Evolutionary conservation across 371 early-diverging fungal genomes (phyloP).

Genomic region (Mucor irregularis): DNA sequence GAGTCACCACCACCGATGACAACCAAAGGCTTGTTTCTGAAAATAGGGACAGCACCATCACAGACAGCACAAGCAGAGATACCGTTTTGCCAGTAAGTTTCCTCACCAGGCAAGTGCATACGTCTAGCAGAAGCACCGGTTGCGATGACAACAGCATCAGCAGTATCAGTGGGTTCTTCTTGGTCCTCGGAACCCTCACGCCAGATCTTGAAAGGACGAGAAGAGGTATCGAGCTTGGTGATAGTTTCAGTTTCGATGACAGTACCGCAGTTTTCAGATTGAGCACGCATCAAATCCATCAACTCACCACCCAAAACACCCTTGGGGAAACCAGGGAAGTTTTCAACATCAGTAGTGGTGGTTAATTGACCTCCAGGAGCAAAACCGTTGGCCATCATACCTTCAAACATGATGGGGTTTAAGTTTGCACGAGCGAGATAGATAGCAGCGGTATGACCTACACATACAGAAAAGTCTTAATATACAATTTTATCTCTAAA

Average conservation of each 20-base stretch:
- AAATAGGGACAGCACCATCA: constrained; percentile 98
- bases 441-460: constrained; percentile 93
- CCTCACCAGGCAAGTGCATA: constrained; percentile 69
- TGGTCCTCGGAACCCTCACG: constrained; percentile 77
- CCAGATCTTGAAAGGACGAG: constrained; percentile 91
- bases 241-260: constrained; percentile 89
- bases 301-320: constrained; percentile 82
- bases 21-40: constrained; percentile 89
- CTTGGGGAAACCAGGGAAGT: constrained; percentile 87
- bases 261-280: constrained; percentile 43
- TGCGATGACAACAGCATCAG: constrained; percentile 92
- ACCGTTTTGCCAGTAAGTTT: constrained; percentile 71
- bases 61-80: constrained; percentile 99
- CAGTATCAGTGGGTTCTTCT: constrained; percentile 66
- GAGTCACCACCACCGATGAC: constrained; percentile 99
- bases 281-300: constrained; percentile 64
- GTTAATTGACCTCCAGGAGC: constrained; percentile 92
- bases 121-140: constrained; percentile 99
- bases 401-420: constrained; percentile 94
- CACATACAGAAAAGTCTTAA: too few relatives aligned
- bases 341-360: constrained; percentile 91
- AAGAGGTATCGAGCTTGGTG: constrained; percentile 75
- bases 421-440: constrained; percentile 94
- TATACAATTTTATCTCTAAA: background rate
- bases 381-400: constrained; percentile 92